Evolutionary conservation across 2,329 filamentous ascomycete species (phyloP).

Genomic region (Hypoxylon sp.): DNA sequence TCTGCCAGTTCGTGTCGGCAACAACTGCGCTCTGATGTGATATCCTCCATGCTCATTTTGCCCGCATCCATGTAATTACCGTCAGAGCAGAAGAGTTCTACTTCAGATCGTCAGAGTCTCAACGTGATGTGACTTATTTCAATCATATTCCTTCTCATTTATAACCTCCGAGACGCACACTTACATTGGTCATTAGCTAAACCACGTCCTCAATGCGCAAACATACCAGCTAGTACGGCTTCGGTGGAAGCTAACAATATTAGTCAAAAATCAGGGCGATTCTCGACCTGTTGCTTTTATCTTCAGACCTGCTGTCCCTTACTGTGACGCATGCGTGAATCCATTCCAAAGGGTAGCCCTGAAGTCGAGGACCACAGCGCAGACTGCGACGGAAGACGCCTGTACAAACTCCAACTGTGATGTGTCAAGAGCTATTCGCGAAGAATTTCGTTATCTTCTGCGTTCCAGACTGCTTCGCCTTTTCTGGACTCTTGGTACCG

Average conservation of each 20-base stretch:
- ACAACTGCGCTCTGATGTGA: neutral
- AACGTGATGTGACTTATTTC: neutral
- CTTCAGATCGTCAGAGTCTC: neutral
- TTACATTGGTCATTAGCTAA: neutral
- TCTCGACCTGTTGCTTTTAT: neutral
- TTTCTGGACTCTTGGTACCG: constrained; percentile 52
- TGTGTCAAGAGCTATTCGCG: constrained; percentile 57
- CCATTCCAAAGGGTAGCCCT: neutral
- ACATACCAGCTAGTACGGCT: neutral
- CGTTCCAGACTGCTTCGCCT: constrained; percentile 51
- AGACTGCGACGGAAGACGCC: neutral
- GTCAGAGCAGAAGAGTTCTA: neutral
- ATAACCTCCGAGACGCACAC: neutral
- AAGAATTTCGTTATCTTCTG: constrained; percentile 65
- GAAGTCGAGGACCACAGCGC: no score
- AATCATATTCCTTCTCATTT: neutral
- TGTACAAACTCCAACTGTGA: neutral
- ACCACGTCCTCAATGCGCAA: neutral
- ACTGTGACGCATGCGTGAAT: neutral
- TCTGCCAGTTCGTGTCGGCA: neutral
- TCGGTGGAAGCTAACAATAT: neutral
- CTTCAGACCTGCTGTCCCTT: neutral
- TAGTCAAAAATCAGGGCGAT: neutral
- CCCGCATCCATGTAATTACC: neutral
- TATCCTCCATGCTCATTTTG: neutral